Percentiles rank a stretch among this genome's conserved stretches.
Conservation (phyloP, 2,329 filamentous ascomycete species). For the Colletotrichum magnum region DNA sequence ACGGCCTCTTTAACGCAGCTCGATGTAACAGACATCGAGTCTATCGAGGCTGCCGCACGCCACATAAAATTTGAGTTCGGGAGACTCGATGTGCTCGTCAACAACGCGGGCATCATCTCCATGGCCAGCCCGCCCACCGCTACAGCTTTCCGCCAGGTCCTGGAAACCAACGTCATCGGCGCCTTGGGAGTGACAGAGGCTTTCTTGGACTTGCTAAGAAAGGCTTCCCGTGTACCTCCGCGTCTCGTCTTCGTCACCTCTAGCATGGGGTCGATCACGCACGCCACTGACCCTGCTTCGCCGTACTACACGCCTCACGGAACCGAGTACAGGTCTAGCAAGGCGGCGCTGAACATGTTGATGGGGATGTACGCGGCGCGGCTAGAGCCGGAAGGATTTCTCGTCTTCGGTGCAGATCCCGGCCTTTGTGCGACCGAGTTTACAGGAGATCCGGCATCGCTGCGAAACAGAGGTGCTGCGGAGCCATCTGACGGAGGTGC, state of each 20-base stretch:
- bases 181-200: conserved; percentile 46
- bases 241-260: conserved; percentile 56
- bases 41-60: conserved; percentile 45
- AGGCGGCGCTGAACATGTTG: conserved; percentile 60
- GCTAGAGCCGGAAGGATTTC: conserved; percentile 40
- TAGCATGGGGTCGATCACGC: conserved; percentile 50
- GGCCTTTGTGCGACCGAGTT: conserved; percentile 23
- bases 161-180: conserved; percentile 50
- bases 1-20: conserved; percentile 42
- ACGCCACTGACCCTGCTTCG: conserved; percentile 46
- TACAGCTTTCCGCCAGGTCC: not conserved
- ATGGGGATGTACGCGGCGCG: conserved; percentile 49
- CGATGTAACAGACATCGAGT: conserved; percentile 46
- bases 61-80: conserved; percentile 44
- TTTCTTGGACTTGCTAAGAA: conserved; percentile 47
- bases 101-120: conserved; percentile 49
- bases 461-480: conserved; percentile 11
- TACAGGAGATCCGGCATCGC: conserved; percentile 10
- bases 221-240: conserved; percentile 46
- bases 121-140: conserved; percentile 41
- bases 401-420: conserved; percentile 14
- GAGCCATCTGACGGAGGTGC: conserved; percentile 11
- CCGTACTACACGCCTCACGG: conserved; percentile 45
- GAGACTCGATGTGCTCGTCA: conserved; percentile 51
- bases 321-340: conserved; percentile 52